Evolutionary conservation across 2,329 filamentous ascomycete genomes (phyloP), one percentile per base, ranked within the genome.

Genomic region (Fusarium humuli): DNA sequence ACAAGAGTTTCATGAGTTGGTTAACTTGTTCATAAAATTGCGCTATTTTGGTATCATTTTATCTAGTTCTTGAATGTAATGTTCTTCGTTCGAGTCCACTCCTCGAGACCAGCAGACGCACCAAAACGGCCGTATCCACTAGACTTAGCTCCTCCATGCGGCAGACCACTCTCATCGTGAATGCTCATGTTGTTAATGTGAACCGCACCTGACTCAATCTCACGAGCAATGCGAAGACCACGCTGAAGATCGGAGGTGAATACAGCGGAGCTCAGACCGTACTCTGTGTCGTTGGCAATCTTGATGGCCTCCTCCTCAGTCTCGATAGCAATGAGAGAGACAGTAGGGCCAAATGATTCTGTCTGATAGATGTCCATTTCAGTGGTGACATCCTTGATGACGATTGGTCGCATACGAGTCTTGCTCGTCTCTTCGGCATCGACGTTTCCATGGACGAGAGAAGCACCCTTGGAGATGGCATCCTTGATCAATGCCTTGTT

Each of bases 221-320:
- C 82, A 69, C 81, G 84, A 7, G 90, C 89, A n/a, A 92, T 78
- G 7, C 86, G 82, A 66, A 92, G 76, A 0, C 85, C 90, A 44
- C 83, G 81, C 52, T 84, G 80, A 55, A 95, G 79, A 76, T 93
- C 89, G 70, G 86, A 82, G 0, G 92, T 94, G 78, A 94, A 97
- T 3, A 97, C 87, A 0, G 92, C 86, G 5, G 89, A 86, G 4
- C 85, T 83, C 12, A 97, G 84, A 6, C 93, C 93, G 76, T 94
- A 96, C 52, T 94, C 91, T 2, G 91, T 94, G 73, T 95, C 92
- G 76, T 97, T 97, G 16, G 93, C 92, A 20, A 95, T 82, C 30
- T 84, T 81, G 25, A 96, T 79, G 0, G 92, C 93, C 70, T 94
- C 90, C 32, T 93, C 91, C 48, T 93, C 91, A 4, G 81, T 83